Evolutionary conservation across 192 early-diverging fungal genomes (phyloP).

Genomic region (Piromyces sp.): DNA sequence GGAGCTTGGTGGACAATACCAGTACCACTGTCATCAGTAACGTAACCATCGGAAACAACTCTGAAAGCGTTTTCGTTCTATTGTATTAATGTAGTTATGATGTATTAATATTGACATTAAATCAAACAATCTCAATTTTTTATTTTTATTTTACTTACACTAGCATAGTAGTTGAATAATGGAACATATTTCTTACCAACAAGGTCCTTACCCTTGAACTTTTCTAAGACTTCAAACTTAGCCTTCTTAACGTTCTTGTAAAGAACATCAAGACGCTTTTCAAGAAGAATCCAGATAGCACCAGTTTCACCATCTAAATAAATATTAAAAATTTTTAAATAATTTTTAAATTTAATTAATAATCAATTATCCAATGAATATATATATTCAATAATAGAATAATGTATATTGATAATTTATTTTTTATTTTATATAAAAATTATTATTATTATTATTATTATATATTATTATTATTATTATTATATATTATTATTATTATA

Average conservation of each 20-base stretch:
- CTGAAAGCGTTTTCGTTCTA: conserved; percentile 55
- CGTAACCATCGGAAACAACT: conserved; percentile 78
- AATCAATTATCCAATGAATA: too few relatives aligned
- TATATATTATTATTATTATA: too few relatives aligned
- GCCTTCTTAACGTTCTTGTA: conserved; percentile 95
- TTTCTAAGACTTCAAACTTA: conserved; percentile 69
- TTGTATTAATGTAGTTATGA: background rate
- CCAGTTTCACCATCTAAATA: conserved; percentile 57
- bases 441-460: too few relatives aligned
- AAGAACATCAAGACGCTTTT: conserved; percentile 62
- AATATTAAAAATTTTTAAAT: too few relatives aligned
- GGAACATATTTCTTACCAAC: conserved; percentile 80
- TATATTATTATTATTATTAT: too few relatives aligned
- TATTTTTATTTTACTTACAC: conserved; percentile 14
- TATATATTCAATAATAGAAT: too few relatives aligned
- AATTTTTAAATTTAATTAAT: too few relatives aligned
- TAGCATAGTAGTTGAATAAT: conserved; percentile 66
- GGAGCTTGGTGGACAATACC: conserved; percentile 97
- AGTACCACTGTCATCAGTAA: conserved; percentile 83
- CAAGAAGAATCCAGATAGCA: conserved; percentile 65
- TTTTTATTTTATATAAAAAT: too few relatives aligned
- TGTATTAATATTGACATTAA: too few relatives aligned
- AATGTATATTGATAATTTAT: too few relatives aligned
- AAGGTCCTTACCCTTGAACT: conserved; percentile 57
- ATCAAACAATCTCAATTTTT: too few relatives aligned